These are phyloP conservation scores for Apiosordaria backusii DNA, from an alignment of 495 filamentous ascomycete genomes.

Conservation along the genomic window DNA sequence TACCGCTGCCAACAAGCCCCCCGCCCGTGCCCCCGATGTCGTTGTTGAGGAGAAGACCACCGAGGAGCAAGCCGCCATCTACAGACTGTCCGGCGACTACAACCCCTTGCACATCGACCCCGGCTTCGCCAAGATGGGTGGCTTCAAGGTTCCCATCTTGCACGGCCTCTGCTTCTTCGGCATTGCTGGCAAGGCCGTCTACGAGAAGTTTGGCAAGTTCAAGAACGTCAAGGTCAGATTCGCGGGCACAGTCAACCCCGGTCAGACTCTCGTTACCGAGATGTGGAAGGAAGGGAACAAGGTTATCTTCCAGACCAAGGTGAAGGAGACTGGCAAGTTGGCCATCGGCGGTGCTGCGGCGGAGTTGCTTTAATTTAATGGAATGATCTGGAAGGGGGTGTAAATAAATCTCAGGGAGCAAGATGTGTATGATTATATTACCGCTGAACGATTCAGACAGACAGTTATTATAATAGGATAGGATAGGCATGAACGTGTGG, in stretches of 20 bases:
- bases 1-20: constrained; percentile 73
- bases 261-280: constrained; percentile 92
- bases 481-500: neutral
- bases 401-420: neutral
- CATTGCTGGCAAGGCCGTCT: constrained; percentile 84
- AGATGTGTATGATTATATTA: neutral
- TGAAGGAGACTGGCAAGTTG: constrained; percentile 94
- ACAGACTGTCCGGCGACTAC: constrained; percentile 87
- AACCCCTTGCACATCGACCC: constrained; percentile 93
- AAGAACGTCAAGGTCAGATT: constrained; percentile 97
- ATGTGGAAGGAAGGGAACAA: constrained; percentile 96
- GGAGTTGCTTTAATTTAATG: constrained; percentile 53
- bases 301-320: constrained; percentile 88
- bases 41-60: constrained; percentile 86
- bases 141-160: constrained; percentile 91
- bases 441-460: neutral
- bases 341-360: constrained; percentile 84
- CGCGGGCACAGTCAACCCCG: constrained; percentile 86
- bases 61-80: constrained; percentile 92
- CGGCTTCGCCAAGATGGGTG: constrained; percentile 88
- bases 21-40: constrained; percentile 70
- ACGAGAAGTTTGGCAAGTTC: constrained; percentile 76
- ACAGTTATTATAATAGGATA: neutral
- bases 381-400: neutral
- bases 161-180: constrained; percentile 97